Base-by-base conservation (phyloP, 2,329 filamentous ascomycete genomes). In the Colletotrichum godetiae region DNA sequence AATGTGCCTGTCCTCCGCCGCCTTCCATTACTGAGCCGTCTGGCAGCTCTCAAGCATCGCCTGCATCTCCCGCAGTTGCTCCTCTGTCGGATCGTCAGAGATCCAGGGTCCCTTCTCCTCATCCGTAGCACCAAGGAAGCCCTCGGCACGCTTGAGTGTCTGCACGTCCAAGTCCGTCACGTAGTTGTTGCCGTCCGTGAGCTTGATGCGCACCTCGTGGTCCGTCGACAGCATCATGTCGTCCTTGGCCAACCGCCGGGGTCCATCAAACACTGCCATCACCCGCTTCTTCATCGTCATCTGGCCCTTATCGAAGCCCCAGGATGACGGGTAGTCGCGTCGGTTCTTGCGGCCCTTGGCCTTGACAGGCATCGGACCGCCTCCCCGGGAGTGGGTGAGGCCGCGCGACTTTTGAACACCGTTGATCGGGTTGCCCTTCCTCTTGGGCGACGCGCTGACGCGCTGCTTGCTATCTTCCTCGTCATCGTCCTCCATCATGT, bases 211-310 rank as follows among this genome's bases (percentile, higher is more conserved):
- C 49, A 98, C 95, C 84, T 99, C 97, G 79, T 97, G 95, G 78
- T 98, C 95, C 19, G 94, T 95, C 77, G 95, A 95, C 62, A 99
- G 92, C 95, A 98, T 97, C 95, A 98, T 97, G 84, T 99, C 97
- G 81, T 99, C 97, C 86, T 98, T 98, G 90, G 94, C 97, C 62
- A 99, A 88, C 55, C 96, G 92, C 66, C 95, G 92, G 19, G 89
- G 89, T 0, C 97, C 97, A 80, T 98, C 95, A 79, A 97, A 99
- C 24, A 97, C 94, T 76, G 95, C 95, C 79, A 98, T 88, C 68
- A 98, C 95, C 33, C 97, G 94, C 90, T 98, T 98, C 91, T 97
- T 98, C 91, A 97, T 97, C 80, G 94, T 97, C 94, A 98, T 98
- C 86, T 97, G 95, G 79, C 94, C 93, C 79, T 94, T 92, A 75